Percentiles rank a stretch among this genome's conserved stretches.
Evolutionary conservation across 306 rosid genomes (phyloP).

Genomic region (Delonix regia): DNA sequence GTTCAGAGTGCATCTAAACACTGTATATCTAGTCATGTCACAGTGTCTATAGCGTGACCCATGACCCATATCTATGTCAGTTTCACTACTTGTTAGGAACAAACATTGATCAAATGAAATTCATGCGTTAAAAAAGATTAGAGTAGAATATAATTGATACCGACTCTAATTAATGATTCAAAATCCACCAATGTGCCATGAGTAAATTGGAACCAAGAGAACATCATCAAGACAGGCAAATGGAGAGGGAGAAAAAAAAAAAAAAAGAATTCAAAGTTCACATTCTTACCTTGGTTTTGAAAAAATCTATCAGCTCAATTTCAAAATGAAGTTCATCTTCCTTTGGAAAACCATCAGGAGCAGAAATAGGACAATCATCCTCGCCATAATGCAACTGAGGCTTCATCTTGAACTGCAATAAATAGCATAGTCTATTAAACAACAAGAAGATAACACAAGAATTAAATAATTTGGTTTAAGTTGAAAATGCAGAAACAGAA

Average conservation of each 20-base stretch:
- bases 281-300: conserved; percentile 80
- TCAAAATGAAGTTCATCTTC: conserved; percentile 95
- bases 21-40: neutral
- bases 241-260: neutral
- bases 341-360: conserved; percentile 75
- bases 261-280: conserved; percentile 33
- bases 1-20: neutral
- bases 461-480: neutral
- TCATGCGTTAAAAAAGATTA: conserved; percentile 8
- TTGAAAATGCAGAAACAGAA: conserved; percentile 2
- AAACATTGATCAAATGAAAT: conserved; percentile 25
- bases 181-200: neutral
- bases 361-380: conserved; percentile 86
- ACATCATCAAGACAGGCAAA: conserved; percentile 19
- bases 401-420: conserved; percentile 89
- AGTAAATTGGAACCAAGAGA: neutral
- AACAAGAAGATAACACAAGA: conserved; percentile 6
- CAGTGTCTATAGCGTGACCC: neutral
- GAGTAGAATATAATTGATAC: neutral
- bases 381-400: conserved; percentile 87
- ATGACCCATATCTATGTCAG: neutral
- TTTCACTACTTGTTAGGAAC: neutral
- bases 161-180: neutral
- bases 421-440: conserved; percentile 21
- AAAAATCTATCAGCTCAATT: conserved; percentile 90